Conservation (phyloP, 495 filamentous ascomycete genomes). For the Cenococcum geophilum region DNA sequence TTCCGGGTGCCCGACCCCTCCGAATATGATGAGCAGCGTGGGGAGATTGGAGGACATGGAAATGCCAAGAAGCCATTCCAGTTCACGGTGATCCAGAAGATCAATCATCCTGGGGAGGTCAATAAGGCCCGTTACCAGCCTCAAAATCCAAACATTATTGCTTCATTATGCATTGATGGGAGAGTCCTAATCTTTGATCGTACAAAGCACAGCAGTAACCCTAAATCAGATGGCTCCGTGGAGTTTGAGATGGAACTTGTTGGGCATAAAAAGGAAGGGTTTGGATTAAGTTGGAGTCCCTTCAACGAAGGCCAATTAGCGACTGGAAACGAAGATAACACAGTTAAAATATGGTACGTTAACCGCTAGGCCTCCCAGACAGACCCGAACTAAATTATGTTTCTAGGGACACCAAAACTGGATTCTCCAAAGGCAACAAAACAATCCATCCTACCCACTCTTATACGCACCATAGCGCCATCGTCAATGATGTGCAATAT, state of each 20-base stretch:
- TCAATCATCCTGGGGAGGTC: conserved; percentile 92
- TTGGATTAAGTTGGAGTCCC: conserved; percentile 88
- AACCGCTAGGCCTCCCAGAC: too few relatives aligned
- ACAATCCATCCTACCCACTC: conserved; percentile 61
- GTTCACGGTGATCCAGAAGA: conserved; percentile 88
- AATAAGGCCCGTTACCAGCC: conserved; percentile 98
- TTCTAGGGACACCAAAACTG: conserved; percentile 58
- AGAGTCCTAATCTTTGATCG: conserved; percentile 89
- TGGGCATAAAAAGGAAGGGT: conserved; percentile 89
- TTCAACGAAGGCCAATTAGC: conserved; percentile 74
- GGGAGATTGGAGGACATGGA: conserved; percentile 91
- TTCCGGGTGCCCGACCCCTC: conserved; percentile 54
- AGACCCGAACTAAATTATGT: too few relatives aligned
- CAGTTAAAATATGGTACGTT: conserved; percentile 70
- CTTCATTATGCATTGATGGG: conserved; percentile 83
- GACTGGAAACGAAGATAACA: conserved; percentile 85
- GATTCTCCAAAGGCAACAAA: conserved; percentile 60
- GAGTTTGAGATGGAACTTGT: conserved; percentile 76
- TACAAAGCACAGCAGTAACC: conserved; percentile 78
- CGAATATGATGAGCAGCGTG: conserved; percentile 85
- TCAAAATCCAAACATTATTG: conserved; percentile 95
- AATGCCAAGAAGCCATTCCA: conserved; percentile 63
- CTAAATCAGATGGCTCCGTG: conserved; percentile 53
- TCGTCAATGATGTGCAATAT: conserved; percentile 95
- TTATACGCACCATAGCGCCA: conserved; percentile 82